Evolutionary conservation across 2,329 filamentous ascomycete genomes (phyloP).

Genomic region (Hymenoscyphus fraxineus): DNA sequence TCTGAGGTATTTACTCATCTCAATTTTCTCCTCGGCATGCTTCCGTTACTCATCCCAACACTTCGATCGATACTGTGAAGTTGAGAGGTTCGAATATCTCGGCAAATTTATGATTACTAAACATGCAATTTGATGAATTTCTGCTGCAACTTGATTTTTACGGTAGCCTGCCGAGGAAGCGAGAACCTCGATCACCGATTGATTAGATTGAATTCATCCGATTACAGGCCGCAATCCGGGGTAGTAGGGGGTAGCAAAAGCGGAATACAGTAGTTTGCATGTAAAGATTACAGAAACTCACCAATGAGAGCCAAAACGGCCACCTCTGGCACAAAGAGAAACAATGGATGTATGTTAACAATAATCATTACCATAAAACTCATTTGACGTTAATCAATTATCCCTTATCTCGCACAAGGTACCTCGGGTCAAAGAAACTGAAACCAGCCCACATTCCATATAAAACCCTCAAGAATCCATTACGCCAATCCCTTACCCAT

Average conservation of each 20-base stretch:
- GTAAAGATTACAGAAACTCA: not conserved
- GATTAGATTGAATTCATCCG: not conserved
- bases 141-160: no score
- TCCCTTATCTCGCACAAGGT: not conserved
- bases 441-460: not conserved
- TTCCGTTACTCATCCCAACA: not conserved
- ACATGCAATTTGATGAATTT: not conserved
- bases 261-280: not conserved
- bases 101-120: slow-evolving; percentile 1
- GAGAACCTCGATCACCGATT: not conserved
- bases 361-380: not conserved
- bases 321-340: not conserved
- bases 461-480: not conserved
- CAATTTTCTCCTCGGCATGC: not conserved
- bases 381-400: not conserved
- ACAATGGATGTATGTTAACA: not conserved
- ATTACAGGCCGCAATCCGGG: not conserved
- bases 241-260: not conserved
- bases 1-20: not conserved
- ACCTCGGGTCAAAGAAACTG: not conserved
- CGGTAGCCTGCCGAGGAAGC: not conserved
- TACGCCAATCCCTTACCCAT: not conserved
- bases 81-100: not conserved
- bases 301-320: not conserved
- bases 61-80: not conserved